Conservation (phyloP, 495 filamentous ascomycete genomes). For the Lasiosphaeria hispida region DNA sequence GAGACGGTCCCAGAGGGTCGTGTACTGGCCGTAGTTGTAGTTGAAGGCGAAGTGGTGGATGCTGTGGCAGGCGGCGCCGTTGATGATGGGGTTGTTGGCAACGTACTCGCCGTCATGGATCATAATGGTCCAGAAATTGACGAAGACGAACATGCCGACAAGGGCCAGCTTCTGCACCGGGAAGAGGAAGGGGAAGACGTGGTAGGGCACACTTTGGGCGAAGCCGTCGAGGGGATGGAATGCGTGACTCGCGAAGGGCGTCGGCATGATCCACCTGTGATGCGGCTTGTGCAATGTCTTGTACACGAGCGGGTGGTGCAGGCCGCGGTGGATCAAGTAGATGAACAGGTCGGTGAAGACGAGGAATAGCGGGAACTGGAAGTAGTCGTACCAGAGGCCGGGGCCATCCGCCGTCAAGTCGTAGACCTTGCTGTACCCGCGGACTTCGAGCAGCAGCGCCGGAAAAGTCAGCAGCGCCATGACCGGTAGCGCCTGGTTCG, state of each 20-base stretch:
- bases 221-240: conserved; percentile 96
- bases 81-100: conserved; percentile 82
- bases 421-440: conserved; percentile 86
- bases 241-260: conserved; percentile 85
- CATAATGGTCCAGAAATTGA: conserved; percentile 96
- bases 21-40: conserved; percentile 98
- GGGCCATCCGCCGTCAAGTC: conserved; percentile 69
- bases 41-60: conserved; percentile 94
- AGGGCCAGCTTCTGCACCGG: conserved; percentile 90
- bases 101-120: conserved; percentile 98
- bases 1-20: conserved; percentile 89
- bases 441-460: conserved; percentile 80
- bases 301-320: conserved; percentile 83
- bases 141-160: conserved; percentile 80
- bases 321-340: conserved; percentile 90
- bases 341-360: conserved; percentile 89
- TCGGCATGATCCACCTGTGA: conserved; percentile 99
- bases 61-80: conserved; percentile 87
- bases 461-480: conserved; percentile 84
- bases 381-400: conserved; percentile 69
- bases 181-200: conserved; percentile 90
- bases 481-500: conserved; percentile 68
- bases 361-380: conserved; percentile 92
- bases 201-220: conserved; percentile 89
- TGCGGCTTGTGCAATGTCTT: conserved; percentile 92